Conservation (phyloP, 2,329 filamentous ascomycete genomes). For the Curvularia eragrostidis region DNA sequence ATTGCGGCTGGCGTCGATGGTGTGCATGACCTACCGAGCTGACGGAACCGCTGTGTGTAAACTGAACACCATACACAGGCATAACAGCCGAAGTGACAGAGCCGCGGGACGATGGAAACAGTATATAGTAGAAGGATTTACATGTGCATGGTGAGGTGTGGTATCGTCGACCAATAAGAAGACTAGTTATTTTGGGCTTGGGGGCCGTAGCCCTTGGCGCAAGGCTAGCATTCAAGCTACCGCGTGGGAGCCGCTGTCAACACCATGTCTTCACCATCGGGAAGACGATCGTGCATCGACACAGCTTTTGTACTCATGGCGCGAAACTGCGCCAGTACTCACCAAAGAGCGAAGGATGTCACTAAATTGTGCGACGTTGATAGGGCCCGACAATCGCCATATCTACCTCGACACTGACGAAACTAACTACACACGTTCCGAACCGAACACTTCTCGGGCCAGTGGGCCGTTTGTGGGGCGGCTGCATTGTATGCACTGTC, state of each 20-base stretch:
- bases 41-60: neutral
- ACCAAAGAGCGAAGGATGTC: neutral
- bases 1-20: neutral
- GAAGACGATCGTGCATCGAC: neutral
- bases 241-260: neutral
- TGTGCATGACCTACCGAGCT: neutral
- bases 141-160: neutral
- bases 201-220: neutral
- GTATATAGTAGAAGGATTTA: neutral
- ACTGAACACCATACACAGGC: neutral
- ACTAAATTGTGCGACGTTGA: neutral
- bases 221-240: neutral
- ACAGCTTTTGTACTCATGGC: neutral
- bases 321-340: neutral
- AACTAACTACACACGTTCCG: neutral
- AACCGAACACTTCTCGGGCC: neutral
- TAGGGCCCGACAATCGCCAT: neutral
- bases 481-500: neutral
- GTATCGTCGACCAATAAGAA: neutral
- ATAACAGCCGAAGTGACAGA: neutral
- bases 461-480: neutral
- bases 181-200: constrained; percentile 3
- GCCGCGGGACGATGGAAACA: neutral
- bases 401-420: neutral
- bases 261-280: neutral